Evolutionary conservation across 805 yeast genomes (phyloP).

Genomic region (Metschnikowia reukaufii): DNA sequence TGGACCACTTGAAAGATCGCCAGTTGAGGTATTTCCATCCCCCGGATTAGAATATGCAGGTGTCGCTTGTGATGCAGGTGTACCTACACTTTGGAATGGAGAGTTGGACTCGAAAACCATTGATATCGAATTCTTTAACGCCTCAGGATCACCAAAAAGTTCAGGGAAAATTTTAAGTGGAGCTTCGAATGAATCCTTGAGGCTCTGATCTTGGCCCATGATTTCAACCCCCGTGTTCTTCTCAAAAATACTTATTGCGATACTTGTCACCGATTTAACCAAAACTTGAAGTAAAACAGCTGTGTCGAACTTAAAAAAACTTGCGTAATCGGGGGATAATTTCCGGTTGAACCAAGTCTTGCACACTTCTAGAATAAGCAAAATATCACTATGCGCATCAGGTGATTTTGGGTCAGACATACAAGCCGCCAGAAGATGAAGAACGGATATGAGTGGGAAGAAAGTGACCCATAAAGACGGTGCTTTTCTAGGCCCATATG

Average conservation of each 20-base stretch:
- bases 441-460: conserved; percentile 34
- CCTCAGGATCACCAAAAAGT: conserved; percentile 7
- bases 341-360: conserved; percentile 12
- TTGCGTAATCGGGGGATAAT: conserved; percentile 6
- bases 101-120: conserved; percentile 8
- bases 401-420: conserved; percentile 31
- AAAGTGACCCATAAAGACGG: conserved; percentile 33
- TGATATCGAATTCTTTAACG: conserved; percentile 2
- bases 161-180: conserved; percentile 21
- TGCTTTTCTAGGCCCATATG: conserved; percentile 21
- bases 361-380: conserved; percentile 25
- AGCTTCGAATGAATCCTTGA: conserved; percentile 19
- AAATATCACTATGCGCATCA: conserved; percentile 29
- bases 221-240: conserved; percentile 18
- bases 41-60: background rate
- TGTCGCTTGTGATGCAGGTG: conserved; percentile 2
- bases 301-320: conserved; percentile 9
- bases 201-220: conserved; percentile 14
- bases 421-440: conserved; percentile 31
- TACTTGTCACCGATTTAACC: conserved; percentile 22
- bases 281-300: conserved; percentile 19
- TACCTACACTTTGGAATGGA: conserved; percentile 9
- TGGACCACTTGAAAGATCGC: background rate
- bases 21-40: background rate
- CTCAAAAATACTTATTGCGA: conserved; percentile 26